Evolutionary conservation across 2,329 filamentous ascomycete species (phyloP).

Genomic region (Cladosporium sp.): DNA sequence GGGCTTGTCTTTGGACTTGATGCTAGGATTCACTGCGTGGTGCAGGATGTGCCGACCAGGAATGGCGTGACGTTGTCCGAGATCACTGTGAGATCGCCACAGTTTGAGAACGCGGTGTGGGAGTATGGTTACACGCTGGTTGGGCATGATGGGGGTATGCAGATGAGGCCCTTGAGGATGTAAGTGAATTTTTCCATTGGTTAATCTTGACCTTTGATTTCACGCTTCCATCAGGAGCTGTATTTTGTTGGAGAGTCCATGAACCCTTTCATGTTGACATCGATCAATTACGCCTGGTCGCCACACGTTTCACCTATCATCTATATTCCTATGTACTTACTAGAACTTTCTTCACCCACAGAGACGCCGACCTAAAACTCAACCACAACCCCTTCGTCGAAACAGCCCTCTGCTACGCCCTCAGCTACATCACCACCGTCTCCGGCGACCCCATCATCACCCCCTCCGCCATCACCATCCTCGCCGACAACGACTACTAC

Average conservation of each 20-base stretch:
- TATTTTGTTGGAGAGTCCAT: no score
- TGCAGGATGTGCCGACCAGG: conserved; percentile 58
- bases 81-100: conserved; percentile 86
- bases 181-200: no score
- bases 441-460: conserved; percentile 55
- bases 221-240: no score
- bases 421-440: conserved; percentile 71
- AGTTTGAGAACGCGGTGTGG: conserved; percentile 87
- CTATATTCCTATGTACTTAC: no score
- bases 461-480: conserved; percentile 75
- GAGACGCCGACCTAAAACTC: conserved; percentile 43
- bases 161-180: conserved; percentile 76
- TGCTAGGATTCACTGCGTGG: conserved; percentile 62
- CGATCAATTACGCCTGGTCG: no score
- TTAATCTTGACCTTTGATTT: no score
- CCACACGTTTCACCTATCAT: no score
- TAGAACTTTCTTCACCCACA: conserved; percentile 23
- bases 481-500: conserved; percentile 97
- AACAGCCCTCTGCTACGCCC: conserved; percentile 81
- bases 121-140: conserved; percentile 75
- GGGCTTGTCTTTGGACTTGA: conserved; percentile 68
- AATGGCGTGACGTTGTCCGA: conserved; percentile 64
- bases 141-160: conserved; percentile 73
- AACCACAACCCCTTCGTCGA: conserved; percentile 84
- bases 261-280: no score